These are phyloP conservation scores for Fusarium bactridioides DNA, from an alignment of 2,329 filamentous ascomycete genomes.

Conservation along the genomic window DNA sequence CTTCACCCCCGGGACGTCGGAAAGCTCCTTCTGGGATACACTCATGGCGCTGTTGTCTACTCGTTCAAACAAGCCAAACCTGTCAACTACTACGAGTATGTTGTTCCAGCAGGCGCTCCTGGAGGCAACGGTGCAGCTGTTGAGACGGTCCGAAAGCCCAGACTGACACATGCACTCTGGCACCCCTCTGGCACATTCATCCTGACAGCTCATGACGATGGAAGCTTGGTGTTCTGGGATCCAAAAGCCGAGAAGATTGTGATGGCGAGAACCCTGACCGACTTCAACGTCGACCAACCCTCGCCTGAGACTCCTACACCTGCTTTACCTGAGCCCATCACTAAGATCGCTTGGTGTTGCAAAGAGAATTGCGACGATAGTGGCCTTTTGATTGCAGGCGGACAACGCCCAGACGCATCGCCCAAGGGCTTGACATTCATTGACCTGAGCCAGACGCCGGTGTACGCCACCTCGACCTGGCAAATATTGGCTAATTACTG, in stretches of 20 bases:
- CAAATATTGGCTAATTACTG: slow-evolving; percentile 82
- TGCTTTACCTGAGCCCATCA: slow-evolving; percentile 75
- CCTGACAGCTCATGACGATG: slow-evolving; percentile 87
- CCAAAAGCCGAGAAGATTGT: slow-evolving; percentile 85
- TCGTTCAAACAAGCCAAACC: slow-evolving; percentile 92
- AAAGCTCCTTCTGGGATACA: slow-evolving; percentile 89
- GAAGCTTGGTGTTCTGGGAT: slow-evolving; percentile 94
- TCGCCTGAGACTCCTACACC: slow-evolving; percentile 59
- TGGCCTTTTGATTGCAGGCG: slow-evolving; percentile 85
- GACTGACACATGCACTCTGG: slow-evolving; percentile 85
- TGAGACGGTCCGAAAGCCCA: slow-evolving; percentile 72
- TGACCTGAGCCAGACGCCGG: slow-evolving; percentile 86
- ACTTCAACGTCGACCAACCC: slow-evolving; percentile 76
- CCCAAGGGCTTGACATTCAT: slow-evolving; percentile 86
- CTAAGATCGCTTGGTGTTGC: slow-evolving; percentile 88
- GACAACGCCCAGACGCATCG: slow-evolving; percentile 70
- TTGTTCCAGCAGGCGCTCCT: slow-evolving; percentile 80
- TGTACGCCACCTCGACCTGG: slow-evolving; percentile 92
- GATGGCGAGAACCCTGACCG: slow-evolving; percentile 81
- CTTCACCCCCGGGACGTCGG: slow-evolving; percentile 94
- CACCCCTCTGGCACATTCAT: slow-evolving; percentile 94
- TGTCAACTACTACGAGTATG: slow-evolving; percentile 82
- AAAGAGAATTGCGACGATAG: slow-evolving; percentile 95
- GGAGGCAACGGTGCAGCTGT: slow-evolving; percentile 76
- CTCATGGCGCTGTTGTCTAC: slow-evolving; percentile 86